Base-by-base conservation (phyloP, 805 yeast genomes). In the Cyberlindnera euphorbiae region DNA sequence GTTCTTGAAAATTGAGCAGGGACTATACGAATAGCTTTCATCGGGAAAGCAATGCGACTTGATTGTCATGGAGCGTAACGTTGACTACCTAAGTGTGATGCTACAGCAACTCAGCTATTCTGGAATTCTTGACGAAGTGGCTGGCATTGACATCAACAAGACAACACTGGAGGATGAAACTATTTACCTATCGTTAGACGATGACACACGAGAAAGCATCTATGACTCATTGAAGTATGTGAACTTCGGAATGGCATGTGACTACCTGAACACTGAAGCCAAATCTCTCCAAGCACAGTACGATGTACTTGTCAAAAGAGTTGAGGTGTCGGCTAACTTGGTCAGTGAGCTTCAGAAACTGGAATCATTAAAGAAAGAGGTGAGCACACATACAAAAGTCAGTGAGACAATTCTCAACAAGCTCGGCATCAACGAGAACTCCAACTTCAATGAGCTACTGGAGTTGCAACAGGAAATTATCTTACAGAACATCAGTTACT, bases 241-340 rank as follows among this genome's bases (percentile, higher is more conserved):
- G 38, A 88, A 88, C 45, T 89, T 93, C 58, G 82, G 89, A 2
- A 70, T 78, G 17, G 80, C 89, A 24, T 97, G 97, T 2, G 71
- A 75, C 6, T 67, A 69, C 17, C 66, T 93, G 30, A 89, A 87
- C 55, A 56, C 64, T 17, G 64, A 77, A 38, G 97, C 97, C 0
- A 79, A 75, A 45, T 62, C 68, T 30, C 62, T 93, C 29, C 94
- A 87, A 55, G 62, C 64, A 5, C 79, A 79, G 50, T 85, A 77
- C 53, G 86, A 80, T 35, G 65, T 64, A 1, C 30, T 45, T 33
- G 39, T 34, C n/a, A 35, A 38, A 10, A 18, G 36, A 5, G 38
- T 32, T 4, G 42, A 41, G 8, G 34, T 64, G 75, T 34, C 82
- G 77, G 44, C 62, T 63, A 16, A 75, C 32, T 77, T 89, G 48